A percentile compares a stretch with the other conserved stretches of the same genome.
Evolutionary conservation across 768 basidiomycete species (phyloP).

Genomic region (Termitomyces sp.): DNA sequence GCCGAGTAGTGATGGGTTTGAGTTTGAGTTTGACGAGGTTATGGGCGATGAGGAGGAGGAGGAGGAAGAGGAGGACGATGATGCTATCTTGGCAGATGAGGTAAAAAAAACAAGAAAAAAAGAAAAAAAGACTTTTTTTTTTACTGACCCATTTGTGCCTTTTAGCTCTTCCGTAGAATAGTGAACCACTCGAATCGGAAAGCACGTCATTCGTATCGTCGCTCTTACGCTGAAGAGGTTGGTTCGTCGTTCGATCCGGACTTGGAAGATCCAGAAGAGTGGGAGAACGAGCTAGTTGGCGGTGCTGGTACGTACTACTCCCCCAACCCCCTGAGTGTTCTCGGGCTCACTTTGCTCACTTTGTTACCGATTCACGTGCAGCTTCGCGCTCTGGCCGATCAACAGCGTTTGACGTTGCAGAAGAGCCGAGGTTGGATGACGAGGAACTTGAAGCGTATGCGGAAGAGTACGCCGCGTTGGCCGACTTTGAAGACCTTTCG

Average conservation of each 20-base stretch:
- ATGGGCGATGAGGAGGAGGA: conserved; percentile 44
- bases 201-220: conserved; percentile 44
- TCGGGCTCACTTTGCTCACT: background rate
- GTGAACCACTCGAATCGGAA: conserved; percentile 49
- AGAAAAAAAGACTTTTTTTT: no score
- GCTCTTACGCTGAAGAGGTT: conserved; percentile 64
- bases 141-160: no score
- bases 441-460: conserved; percentile 58
- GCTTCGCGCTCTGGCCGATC: background rate
- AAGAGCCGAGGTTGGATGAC: conserved; percentile 34
- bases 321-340: no score
- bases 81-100: conserved; percentile 63
- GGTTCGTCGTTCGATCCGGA: conserved; percentile 76
- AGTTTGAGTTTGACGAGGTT: no score
- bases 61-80: conserved; percentile 57
- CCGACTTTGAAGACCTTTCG: conserved; percentile 43
- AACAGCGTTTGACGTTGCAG: background rate
- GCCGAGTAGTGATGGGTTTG: conserved; percentile 45
- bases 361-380: background rate
- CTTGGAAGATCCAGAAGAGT: conserved; percentile 54
- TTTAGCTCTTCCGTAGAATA: conserved; percentile 62
- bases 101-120: no score
- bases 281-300: conserved; percentile 57
- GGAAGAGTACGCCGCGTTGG: conserved; percentile 40
- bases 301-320: conserved; percentile 27